Base-by-base conservation (phyloP, 2,329 filamentous ascomycete species). In the Aspergillus fischeri region DNA sequence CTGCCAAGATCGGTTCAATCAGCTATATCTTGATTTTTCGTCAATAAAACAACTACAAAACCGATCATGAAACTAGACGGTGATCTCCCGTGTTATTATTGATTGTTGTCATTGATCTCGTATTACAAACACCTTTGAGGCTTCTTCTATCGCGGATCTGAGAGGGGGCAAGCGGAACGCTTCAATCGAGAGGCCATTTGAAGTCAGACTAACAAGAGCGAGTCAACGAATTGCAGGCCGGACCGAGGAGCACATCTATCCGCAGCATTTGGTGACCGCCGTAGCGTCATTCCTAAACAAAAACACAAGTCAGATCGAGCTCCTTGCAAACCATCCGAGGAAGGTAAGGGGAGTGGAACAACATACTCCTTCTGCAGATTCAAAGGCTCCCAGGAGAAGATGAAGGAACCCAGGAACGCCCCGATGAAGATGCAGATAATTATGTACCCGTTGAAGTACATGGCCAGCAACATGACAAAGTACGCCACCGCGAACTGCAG, bases 381-480 rank as follows among this genome's bases (percentile, higher is more conserved):
- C 20, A 64, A 47, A 3, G 65, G 58, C 55, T 89, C 87, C 88
- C 89, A 92, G 29, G 86, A 83, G 70, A 91, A 93, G 58, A 90
- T 68, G 61, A 92, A 90, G 11, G 83, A 80, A 17, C 90, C 91
- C 4, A 92, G 56, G 62, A 85, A 91, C 0, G 88, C 85, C 1
- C 91, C 91, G 55, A 93, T 82, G 60, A 93, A 84, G 70, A 94
- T 91, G 64, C 86, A 90, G 58, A 93, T 87, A 71, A 94, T 90
- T 61, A 94, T 81, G 73, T 91, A 94, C 9, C 86, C 82, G 57
- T 86, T 86, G 72, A 81, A 86, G 61, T 85, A 86, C 83, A 86
- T 86, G 21, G 83, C 81, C 27, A 86, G 68, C 54, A 81, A 75
- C 90, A 94, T 93, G 66, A 93, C 73, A 64, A 93, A 85, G 70